phyloP scores from a whole-genome alignment of 1,284 basidiomycete species.

The Microbotryomycetes sp. region DNA sequence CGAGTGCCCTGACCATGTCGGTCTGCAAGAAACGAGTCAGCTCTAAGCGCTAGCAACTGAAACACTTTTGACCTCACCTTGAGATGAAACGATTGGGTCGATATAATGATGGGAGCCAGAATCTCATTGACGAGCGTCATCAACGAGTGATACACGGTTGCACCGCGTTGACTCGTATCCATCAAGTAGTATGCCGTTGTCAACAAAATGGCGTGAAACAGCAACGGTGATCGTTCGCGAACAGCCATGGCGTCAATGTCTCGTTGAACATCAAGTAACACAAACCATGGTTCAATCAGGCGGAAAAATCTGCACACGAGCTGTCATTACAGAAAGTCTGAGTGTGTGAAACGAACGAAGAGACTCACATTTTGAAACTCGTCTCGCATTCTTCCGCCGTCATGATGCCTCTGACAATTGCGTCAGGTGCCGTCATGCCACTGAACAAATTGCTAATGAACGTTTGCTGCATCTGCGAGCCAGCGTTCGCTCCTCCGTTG shows the following conservation, averaged over 20 bases:
- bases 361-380: conserved; percentile 7
- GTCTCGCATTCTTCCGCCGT: conserved; percentile 3
- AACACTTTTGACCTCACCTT: background rate
- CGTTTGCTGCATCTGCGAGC: background rate
- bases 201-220: conserved; percentile 11
- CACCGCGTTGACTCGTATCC: background rate
- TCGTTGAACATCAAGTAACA: conserved; percentile 6
- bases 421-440: background rate
- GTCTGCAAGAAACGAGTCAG: background rate
- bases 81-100: background rate
- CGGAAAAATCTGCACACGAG: background rate
- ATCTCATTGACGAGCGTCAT: conserved; percentile 14
- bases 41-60: no score
- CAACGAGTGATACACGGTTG: conserved; percentile 7
- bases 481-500: no score
- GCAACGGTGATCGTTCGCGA: conserved; percentile 9
- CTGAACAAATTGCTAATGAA: background rate
- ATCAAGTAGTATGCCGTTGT: conserved; percentile 10
- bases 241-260: conserved; percentile 1
- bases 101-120: conserved; percentile 7
- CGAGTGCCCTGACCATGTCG: conserved; percentile 4
- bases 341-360: background rate
- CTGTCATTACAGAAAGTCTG: background rate
- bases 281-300: conserved; percentile 2
- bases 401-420: conserved; percentile 2